A percentile compares a stretch with the other conserved stretches of the same genome.
Evolutionary conservation across 169 alveolate species (phyloP).

Genomic region (Neospora caninum): DNA sequence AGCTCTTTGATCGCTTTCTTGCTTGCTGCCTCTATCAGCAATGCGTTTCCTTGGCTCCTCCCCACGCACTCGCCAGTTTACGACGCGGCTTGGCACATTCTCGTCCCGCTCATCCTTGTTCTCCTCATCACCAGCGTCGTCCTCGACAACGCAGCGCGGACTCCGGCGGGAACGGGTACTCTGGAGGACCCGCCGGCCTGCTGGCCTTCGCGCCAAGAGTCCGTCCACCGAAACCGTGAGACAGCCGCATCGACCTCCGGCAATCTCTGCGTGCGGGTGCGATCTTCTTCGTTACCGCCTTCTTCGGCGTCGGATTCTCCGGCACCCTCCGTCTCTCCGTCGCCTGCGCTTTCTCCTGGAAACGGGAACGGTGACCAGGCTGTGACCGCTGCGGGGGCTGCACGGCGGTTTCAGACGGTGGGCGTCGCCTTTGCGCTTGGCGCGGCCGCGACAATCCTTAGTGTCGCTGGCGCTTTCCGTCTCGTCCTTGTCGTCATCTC

Average conservation of each 20-base stretch:
- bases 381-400: neutral
- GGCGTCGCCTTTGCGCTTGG: constrained; percentile 32
- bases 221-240: neutral
- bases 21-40: neutral
- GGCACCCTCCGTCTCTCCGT: neutral
- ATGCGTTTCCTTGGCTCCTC: neutral
- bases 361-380: neutral
- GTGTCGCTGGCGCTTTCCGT: neutral
- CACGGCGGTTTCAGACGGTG: constrained; percentile 7
- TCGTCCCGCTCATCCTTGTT: neutral
- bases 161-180: neutral
- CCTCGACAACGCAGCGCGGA: neutral
- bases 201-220: neutral
- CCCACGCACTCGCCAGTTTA: constrained; percentile 21
- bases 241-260: neutral
- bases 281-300: neutral
- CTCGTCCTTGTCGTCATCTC: neutral
- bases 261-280: neutral
- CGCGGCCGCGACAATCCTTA: neutral
- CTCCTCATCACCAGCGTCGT: constrained; percentile 22
- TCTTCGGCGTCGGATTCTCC: neutral
- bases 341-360: neutral
- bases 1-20: neutral
- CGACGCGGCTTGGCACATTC: neutral
- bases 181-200: neutral